A percentile compares a stretch with the other conserved stretches of the same genome.
Conservation (phyloP, 345 rosid genomes). For the Heritiera fomes region DNA sequence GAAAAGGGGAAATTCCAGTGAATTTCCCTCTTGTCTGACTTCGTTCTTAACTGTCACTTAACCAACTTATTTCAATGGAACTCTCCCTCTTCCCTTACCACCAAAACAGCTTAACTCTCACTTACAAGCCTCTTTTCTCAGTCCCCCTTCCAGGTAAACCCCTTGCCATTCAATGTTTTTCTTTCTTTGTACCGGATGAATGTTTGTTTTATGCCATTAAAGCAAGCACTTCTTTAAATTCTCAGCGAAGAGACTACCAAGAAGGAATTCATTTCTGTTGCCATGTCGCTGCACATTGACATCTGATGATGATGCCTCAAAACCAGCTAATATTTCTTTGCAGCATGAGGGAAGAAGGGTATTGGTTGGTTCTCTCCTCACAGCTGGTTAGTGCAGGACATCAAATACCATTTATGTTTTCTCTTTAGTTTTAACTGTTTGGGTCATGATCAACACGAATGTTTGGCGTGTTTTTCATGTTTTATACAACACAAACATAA, state of each 20-base stretch:
- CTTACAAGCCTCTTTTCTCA: slow-evolving; percentile 29
- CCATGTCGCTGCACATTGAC: slow-evolving; percentile 51
- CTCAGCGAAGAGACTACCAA: slow-evolving; percentile 43
- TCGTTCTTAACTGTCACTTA: slow-evolving; percentile 21
- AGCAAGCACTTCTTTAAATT: not conserved
- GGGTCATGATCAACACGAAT: not conserved
- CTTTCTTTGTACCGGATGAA: not conserved
- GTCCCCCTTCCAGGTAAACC: slow-evolving; percentile 14
- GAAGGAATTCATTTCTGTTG: slow-evolving; percentile 19
- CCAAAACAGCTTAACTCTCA: slow-evolving; percentile 34
- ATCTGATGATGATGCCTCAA: slow-evolving; percentile 32
- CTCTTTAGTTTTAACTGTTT: not conserved
- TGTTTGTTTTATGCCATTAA: too few species aligned
- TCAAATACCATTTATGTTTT: too few species aligned
- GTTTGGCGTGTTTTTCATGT: too few species aligned
- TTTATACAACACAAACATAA: too few species aligned
- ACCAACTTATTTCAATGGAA: slow-evolving; percentile 39
- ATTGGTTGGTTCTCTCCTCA: slow-evolving; percentile 57
- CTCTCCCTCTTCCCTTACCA: slow-evolving; percentile 40
- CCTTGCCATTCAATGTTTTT: slow-evolving; percentile 2
- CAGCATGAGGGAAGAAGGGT: slow-evolving; percentile 54
- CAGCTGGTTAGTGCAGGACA: slow-evolving; percentile 42
- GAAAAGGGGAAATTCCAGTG: not conserved
- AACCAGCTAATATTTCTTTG: slow-evolving; percentile 27
- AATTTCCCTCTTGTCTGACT: not conserved